These are phyloP conservation scores for Mycena belliarum DNA, from an alignment of 768 basidiomycete species.

Conservation along the genomic window DNA sequence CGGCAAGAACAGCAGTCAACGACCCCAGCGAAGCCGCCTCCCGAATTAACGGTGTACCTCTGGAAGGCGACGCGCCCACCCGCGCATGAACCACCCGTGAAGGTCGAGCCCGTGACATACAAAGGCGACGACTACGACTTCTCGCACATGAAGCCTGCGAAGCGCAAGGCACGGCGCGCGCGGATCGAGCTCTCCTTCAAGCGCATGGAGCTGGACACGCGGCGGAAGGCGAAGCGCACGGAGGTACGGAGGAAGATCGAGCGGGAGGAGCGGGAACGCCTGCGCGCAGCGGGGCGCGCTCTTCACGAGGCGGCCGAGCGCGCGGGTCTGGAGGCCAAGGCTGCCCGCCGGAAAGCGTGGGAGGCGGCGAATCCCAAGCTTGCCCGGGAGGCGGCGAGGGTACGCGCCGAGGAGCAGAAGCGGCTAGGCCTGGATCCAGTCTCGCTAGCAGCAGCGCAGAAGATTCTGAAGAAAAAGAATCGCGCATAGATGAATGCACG, in stretches of 20 bases:
- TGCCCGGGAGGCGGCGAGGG: neutral
- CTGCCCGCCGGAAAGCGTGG: neutral
- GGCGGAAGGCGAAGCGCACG: neutral
- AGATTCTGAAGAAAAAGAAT: neutral
- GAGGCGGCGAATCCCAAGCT: conserved; percentile 1
- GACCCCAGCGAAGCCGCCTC: neutral
- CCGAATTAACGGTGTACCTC: conserved; percentile 4
- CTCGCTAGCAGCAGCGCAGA: neutral
- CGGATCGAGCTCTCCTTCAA: conserved; percentile 12
- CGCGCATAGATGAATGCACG: neutral
- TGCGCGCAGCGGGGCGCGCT: neutral
- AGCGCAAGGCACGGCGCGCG: conserved; percentile 15
- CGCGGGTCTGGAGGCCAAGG: conserved; percentile 2
- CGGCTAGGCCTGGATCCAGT: neutral
- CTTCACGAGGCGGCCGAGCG: conserved; percentile 9
- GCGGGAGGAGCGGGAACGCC: neutral
- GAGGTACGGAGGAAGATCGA: neutral
- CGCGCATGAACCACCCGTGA: neutral
- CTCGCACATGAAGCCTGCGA: conserved; percentile 22
- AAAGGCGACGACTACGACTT: conserved; percentile 14
- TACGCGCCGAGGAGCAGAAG: neutral
- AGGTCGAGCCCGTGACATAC: neutral
- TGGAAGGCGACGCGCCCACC: conserved; percentile 13
- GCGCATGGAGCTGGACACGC: neutral
- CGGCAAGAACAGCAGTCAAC: neutral